Evolutionary conservation across 768 basidiomycete genomes (phyloP), one percentile per base, ranked within the genome.

Genomic region (Trametes cubensis): DNA sequence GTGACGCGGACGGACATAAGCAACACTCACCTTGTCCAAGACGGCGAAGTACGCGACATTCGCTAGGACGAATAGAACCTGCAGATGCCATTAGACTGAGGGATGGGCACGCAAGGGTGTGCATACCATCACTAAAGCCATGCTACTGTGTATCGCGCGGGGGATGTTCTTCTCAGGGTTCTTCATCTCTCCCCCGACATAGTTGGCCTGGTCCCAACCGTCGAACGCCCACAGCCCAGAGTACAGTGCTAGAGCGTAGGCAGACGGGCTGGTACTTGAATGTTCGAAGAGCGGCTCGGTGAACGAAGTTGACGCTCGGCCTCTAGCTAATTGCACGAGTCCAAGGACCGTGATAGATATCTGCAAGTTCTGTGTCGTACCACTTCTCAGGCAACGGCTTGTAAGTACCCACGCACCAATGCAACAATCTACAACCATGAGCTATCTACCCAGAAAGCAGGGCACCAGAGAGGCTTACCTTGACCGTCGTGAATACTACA

Each of bases 181-280:
- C 56, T 80, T 77, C 77, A 98, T 91, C 74, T 94, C 94, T 28
- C 92, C 95, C 15, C 90, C 92, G 17, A 98, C 92, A 65, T 90
- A 96, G 71, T 94, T 95, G 28, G 84, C 88, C 74, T 92, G 90
- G 69, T 95, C 95, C 95, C 95, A 99, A 0, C 96, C 96, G 73
- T 95, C 95, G 66, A 93, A 95, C 2, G 95, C 95, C 93, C 91
- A 98, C 4, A 98, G 77, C 3, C 94, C 93, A 13, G 94, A 96
- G 74, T 97, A 99, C 6, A 98, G 78, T 0, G 95, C 96, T n/a
- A 98, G 79, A 6, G 95, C 92, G 76, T 94, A 98, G 2, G 86
- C 80, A 1, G 92, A 90, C 0, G 94, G 90, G 63, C 91, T 91
- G 18, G 75, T 81, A 58, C 88, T 90, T 18, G 92, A 89, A 8